A percentile compares a stretch with the other conserved stretches of the same genome.
Conservation (phyloP, 2,329 filamentous ascomycete species). For the Colletotrichum sp. region DNA sequence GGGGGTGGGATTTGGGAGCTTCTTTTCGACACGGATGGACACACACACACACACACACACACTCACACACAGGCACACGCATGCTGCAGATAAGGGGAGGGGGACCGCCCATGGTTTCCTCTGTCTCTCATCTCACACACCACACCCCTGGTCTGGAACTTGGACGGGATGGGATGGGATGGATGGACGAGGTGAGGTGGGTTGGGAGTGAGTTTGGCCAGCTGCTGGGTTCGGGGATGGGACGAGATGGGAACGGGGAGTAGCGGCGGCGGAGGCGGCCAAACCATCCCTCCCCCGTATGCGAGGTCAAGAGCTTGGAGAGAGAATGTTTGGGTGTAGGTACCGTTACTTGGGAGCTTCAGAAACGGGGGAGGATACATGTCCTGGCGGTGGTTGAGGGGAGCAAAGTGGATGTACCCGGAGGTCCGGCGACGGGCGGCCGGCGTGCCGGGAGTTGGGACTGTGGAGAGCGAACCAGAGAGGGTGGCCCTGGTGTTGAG, state of each 20-base stretch:
- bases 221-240: slow-evolving; percentile 2
- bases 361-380: neutral
- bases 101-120: neutral
- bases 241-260: slow-evolving; percentile 16
- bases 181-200: slow-evolving; percentile 6
- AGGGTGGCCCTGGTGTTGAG: neutral
- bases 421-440: slow-evolving; percentile 12
- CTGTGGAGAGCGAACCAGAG: neutral
- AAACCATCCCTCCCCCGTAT: neutral
- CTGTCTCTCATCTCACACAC: neutral
- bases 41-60: neutral
- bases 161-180: neutral
- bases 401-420: slow-evolving; percentile 9
- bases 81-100: neutral
- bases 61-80: neutral
- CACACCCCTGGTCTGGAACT: slow-evolving; percentile 8
- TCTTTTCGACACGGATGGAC: neutral
- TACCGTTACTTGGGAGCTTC: neutral
- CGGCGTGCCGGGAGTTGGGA: slow-evolving; percentile 9
- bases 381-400: neutral
- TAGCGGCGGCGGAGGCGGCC: neutral
- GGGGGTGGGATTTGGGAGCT: neutral
- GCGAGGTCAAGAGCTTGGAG: neutral
- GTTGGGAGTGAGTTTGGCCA: neutral
- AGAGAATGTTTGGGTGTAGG: neutral